phyloP scores from a whole-genome alignment of 257 asterid genomes.

The Ilex asprella region DNA sequence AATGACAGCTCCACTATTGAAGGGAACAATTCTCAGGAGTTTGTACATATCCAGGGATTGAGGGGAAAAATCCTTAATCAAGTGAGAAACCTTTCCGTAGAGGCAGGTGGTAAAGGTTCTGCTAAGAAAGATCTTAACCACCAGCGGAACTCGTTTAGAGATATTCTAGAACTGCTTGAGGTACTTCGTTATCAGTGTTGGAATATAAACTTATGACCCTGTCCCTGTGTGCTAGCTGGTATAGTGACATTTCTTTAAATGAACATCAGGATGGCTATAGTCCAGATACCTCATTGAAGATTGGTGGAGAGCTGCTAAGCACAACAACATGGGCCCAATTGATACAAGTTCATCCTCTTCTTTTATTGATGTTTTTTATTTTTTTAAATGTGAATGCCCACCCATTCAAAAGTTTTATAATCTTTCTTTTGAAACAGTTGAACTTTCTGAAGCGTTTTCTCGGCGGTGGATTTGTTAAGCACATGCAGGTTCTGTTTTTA shows the following conservation, averaged over 20 bases:
- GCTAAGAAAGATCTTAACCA: slow-evolving; percentile 86
- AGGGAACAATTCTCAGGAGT: slow-evolving; percentile 42
- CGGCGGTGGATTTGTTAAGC: slow-evolving; percentile 97
- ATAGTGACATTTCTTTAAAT: slow-evolving; percentile 5
- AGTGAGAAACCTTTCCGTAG: slow-evolving; percentile 62
- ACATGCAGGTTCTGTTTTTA: slow-evolving; percentile 64
- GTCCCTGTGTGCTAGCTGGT: slow-evolving; percentile 2
- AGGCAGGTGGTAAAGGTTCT: slow-evolving; percentile 95
- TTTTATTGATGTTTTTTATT: slow-evolving; percentile 3
- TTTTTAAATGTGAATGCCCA: slow-evolving; percentile 4
- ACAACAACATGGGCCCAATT: slow-evolving; percentile 71
- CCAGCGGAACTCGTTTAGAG: slow-evolving; percentile 81
- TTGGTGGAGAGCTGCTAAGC: slow-evolving; percentile 68
- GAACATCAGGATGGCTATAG: slow-evolving; percentile 53
- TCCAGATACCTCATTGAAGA: slow-evolving; percentile 65
- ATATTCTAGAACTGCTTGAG: slow-evolving; percentile 80
- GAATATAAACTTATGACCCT: neutral
- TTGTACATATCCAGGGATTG: slow-evolving; percentile 56
- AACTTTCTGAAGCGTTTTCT: slow-evolving; percentile 88
- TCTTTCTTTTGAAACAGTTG: slow-evolving; percentile 36
- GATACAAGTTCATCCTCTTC: slow-evolving; percentile 48
- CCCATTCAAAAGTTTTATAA: neutral
- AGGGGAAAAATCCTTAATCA: slow-evolving; percentile 64
- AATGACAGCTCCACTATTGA: slow-evolving; percentile 42
- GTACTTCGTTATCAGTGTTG: slow-evolving; percentile 22